Percentiles rank a stretch among this genome's conserved stretches.
These are phyloP conservation scores for Colletotrichum orbiculare DNA, from an alignment of 2,329 filamentous ascomycete species.

Conservation along the genomic window DNA sequence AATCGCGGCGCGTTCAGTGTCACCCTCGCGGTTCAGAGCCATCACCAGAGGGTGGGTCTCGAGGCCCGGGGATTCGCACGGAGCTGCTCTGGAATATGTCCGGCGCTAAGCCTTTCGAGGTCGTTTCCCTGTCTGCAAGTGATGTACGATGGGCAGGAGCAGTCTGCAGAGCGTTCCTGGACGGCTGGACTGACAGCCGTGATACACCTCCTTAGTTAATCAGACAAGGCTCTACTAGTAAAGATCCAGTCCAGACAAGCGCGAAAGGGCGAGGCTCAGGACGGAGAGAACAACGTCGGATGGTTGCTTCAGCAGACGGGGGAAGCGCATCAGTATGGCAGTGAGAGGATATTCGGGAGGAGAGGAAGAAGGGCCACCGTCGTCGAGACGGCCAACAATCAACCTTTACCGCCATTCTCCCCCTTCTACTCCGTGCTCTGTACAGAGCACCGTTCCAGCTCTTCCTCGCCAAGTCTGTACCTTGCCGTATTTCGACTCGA, in stretches of 20 bases:
- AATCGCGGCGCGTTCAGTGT: no score
- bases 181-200: slow-evolving; percentile 14
- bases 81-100: slow-evolving; percentile 33
- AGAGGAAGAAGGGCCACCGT: no score
- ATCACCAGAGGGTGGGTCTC: slow-evolving; percentile 2
- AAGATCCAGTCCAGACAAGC: slow-evolving; percentile 20
- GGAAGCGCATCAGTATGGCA: neutral
- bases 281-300: neutral
- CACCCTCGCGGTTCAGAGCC: neutral
- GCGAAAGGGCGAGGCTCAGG: slow-evolving; percentile 2
- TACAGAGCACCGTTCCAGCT: no score
- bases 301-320: slow-evolving; percentile 2
- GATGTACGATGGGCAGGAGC: neutral
- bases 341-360: no score
- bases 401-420: no score
- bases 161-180: slow-evolving; percentile 24
- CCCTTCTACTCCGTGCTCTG: no score
- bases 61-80: slow-evolving; percentile 26
- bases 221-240: neutral
- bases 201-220: slow-evolving; percentile 12
- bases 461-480: no score
- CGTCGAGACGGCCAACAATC: no score
- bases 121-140: slow-evolving; percentile 3
- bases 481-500: neutral
- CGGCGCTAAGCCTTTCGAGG: slow-evolving; percentile 19